Evolutionary conservation across 768 basidiomycete genomes (phyloP).

Genomic region (Termitomyces sp.): DNA sequence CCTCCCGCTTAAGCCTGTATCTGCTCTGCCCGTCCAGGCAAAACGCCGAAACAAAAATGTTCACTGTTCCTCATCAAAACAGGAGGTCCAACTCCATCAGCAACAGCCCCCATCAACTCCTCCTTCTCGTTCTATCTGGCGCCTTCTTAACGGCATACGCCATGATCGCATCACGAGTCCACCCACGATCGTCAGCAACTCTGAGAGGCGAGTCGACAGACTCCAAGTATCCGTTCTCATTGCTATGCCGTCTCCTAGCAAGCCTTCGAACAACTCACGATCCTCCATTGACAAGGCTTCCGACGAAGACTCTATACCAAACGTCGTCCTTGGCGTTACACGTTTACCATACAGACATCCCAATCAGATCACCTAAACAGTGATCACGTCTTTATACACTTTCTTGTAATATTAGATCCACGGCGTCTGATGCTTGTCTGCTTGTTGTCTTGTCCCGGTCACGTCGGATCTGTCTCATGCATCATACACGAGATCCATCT

Average conservation of each 20-base stretch:
- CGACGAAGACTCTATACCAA: conserved; percentile 39
- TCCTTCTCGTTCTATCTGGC: not conserved
- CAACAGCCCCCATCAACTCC: conserved; percentile 2
- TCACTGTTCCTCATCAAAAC: conserved; percentile 14
- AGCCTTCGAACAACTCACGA: conserved; percentile 16
- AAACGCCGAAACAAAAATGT: conserved; percentile 26
- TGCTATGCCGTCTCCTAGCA: conserved; percentile 46
- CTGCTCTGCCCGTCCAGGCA: conserved; percentile 31
- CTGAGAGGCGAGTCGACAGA: conserved; percentile 25
- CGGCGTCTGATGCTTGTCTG: not conserved
- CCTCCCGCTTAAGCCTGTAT: conserved; percentile 31
- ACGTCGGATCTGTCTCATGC: conserved; percentile 4
- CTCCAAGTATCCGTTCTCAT: conserved; percentile 56
- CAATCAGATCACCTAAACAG: conserved; percentile 7
- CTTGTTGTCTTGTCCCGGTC: not conserved
- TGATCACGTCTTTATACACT: not conserved
- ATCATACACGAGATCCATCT: not conserved
- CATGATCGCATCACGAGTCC: conserved; percentile 3
- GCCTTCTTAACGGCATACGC: not conserved
- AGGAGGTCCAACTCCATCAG: conserved; percentile 11
- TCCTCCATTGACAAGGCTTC: conserved; percentile 11
- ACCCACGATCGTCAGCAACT: conserved; percentile 5
- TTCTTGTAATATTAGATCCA: conserved; percentile 2
- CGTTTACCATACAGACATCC: conserved; percentile 28
- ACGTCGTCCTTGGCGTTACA: conserved; percentile 46